Conservation (phyloP, 2,329 filamentous ascomycete species). For the Metarhizium guizhouense region DNA sequence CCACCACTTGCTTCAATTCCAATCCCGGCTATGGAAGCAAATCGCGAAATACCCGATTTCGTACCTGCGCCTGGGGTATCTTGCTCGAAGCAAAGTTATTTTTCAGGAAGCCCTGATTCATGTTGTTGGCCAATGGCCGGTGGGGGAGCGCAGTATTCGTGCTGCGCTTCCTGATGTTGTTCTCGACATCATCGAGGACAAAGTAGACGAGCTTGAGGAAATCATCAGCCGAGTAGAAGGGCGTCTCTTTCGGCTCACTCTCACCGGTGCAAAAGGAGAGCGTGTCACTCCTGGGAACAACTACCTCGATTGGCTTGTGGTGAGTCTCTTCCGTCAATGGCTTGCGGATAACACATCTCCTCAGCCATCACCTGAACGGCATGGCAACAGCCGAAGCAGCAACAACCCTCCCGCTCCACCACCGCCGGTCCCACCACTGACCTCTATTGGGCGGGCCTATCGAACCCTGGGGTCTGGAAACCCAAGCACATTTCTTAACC, state of each 20-base stretch:
- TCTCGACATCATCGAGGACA: constrained; percentile 87
- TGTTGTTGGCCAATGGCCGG: constrained; percentile 89
- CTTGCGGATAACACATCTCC: constrained; percentile 82
- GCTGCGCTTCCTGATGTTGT: constrained; percentile 65
- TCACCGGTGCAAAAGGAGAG: constrained; percentile 73
- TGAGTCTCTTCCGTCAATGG: constrained; percentile 87
- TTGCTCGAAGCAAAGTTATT: constrained; percentile 74
- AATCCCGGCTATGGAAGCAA: constrained; percentile 86
- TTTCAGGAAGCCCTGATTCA: constrained; percentile 86
- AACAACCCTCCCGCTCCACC: constrained; percentile 16
- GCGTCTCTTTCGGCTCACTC: constrained; percentile 69
- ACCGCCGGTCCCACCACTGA: constrained; percentile 36
- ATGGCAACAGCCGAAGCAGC: constrained; percentile 12
- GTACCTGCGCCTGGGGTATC: constrained; percentile 82
- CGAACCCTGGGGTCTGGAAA: constrained; percentile 60
- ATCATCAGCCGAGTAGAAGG: constrained; percentile 70
- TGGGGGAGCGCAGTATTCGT: constrained; percentile 67
- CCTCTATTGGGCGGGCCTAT: constrained; percentile 64
- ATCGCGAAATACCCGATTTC: constrained; percentile 93
- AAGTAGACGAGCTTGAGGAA: constrained; percentile 85
- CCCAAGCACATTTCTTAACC: constrained; percentile 57
- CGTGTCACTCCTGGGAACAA: constrained; percentile 69
- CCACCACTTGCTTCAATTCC: constrained; percentile 88
- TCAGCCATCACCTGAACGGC: constrained; percentile 33
- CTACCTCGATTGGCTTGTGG: constrained; percentile 83